These are phyloP conservation scores for Lasiosphaeris hirsuta DNA, from an alignment of 495 filamentous ascomycete genomes.

Conservation along the genomic window DNA sequence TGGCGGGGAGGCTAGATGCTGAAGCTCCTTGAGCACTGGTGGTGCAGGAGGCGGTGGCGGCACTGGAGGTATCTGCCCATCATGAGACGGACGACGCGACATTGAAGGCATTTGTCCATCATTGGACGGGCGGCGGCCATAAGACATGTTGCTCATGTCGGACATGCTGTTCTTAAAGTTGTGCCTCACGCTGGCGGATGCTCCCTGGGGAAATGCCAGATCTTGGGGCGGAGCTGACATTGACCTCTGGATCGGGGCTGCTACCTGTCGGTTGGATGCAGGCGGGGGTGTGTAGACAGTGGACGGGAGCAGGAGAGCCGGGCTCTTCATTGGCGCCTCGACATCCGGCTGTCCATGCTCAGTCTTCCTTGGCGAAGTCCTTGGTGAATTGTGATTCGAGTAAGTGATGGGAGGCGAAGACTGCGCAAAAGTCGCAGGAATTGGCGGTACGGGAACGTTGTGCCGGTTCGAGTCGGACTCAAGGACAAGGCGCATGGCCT, in stretches of 20 bases:
- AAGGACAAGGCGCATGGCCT: constrained; percentile 79
- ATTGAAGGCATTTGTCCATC: constrained; percentile 36
- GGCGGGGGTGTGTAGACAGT: constrained; percentile 62
- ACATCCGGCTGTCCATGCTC: constrained; percentile 15
- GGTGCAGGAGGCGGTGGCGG: constrained; percentile 49
- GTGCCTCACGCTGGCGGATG: constrained; percentile 1
- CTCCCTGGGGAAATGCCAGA: constrained; percentile 36
- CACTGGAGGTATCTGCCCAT: constrained; percentile 40
- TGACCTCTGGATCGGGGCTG: constrained; percentile 55
- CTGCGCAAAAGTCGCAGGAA: constrained; percentile 52
- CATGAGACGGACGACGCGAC: constrained; percentile 32
- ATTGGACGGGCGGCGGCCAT: constrained; percentile 49
- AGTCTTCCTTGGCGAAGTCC: background rate
- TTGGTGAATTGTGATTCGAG: constrained; percentile 24
- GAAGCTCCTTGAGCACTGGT: constrained; percentile 76
- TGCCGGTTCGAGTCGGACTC: constrained; percentile 52
- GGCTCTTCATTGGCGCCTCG: constrained; percentile 19
- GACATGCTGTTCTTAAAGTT: constrained; percentile 3
- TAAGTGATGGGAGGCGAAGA: constrained; percentile 22
- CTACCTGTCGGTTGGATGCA: constrained; percentile 19
- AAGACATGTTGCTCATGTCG: background rate
- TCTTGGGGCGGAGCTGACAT: constrained; percentile 71
- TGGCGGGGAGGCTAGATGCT: constrained; percentile 69
- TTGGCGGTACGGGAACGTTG: constrained; percentile 62
- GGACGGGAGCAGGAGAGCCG: constrained; percentile 51